Conservation (phyloP, 1,284 basidiomycete genomes). For the Vanrija sp. region DNA sequence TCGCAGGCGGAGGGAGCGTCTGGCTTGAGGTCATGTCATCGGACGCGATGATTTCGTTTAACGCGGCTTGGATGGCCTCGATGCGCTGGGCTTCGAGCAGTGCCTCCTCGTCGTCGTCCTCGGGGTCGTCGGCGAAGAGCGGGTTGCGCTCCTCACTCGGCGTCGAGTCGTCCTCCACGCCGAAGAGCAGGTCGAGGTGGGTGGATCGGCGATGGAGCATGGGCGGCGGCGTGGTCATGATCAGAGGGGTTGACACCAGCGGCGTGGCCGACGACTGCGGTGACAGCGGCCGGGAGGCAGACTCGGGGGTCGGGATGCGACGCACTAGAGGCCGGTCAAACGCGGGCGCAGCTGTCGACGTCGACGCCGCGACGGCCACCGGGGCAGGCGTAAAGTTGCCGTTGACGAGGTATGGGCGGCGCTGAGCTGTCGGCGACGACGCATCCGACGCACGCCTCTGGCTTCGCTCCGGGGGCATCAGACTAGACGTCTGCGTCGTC, state of each 20-base stretch:
- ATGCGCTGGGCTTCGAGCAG: slow-evolving; percentile 59
- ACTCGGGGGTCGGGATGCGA: too few relatives aligned
- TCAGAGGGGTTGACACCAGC: background rate
- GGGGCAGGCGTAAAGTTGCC: slow-evolving; percentile 27
- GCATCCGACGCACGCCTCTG: background rate
- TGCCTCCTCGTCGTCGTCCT: slow-evolving; percentile 41
- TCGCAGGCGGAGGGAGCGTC: background rate
- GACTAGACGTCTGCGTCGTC: background rate
- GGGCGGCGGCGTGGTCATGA: slow-evolving; percentile 13
- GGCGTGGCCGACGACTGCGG: background rate
- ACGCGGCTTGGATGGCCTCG: slow-evolving; percentile 87
- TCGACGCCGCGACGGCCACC: slow-evolving; percentile 9
- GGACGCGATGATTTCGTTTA: slow-evolving; percentile 86
- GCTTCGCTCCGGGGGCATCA: too few relatives aligned
- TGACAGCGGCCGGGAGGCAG: background rate
- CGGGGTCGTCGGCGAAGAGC: slow-evolving; percentile 32
- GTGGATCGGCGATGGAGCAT: slow-evolving; percentile 15
- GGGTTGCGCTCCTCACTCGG: slow-evolving; percentile 51
- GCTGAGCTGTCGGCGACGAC: background rate
- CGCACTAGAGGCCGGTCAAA: background rate
- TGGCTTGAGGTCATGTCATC: slow-evolving; percentile 56
- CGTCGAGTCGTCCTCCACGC: slow-evolving; percentile 50
- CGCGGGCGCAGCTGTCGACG: background rate
- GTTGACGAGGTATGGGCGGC: slow-evolving; percentile 16
- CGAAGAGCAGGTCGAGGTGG: slow-evolving; percentile 43